These are phyloP conservation scores for Gaeumannomyces sp. DNA, from an alignment of 2,329 filamentous ascomycete genomes.

Conservation along the genomic window DNA sequence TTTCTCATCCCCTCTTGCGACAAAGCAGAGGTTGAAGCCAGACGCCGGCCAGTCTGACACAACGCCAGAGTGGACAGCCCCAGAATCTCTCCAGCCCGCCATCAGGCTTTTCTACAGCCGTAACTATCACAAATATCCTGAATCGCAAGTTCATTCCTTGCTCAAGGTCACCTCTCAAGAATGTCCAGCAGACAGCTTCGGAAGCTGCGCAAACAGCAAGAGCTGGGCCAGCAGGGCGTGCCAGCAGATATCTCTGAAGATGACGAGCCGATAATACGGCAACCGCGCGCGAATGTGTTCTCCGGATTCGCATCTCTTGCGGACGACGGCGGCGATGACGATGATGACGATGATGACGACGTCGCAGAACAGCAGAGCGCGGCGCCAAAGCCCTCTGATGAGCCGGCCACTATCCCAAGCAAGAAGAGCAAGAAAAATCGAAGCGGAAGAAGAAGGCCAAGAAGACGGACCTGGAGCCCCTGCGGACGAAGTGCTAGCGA, in stretches of 20 bases:
- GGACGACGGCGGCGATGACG: slow-evolving; percentile 34
- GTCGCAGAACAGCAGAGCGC: slow-evolving; percentile 16
- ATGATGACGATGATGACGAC: slow-evolving; percentile 30
- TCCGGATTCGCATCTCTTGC: slow-evolving; percentile 44
- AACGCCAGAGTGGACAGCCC: not conserved
- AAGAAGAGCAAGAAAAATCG: slow-evolving; percentile 31
- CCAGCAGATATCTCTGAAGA: slow-evolving; percentile 21
- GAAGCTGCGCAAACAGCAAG: slow-evolving; percentile 45
- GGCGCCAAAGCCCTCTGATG: slow-evolving; percentile 19
- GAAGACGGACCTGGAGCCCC: slow-evolving; percentile 2
- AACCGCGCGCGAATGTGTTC: slow-evolving; percentile 41
- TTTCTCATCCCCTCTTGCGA: not conserved
- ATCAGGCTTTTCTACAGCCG: too few relatives aligned
- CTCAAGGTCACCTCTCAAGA: slow-evolving; percentile 7
- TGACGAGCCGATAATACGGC: slow-evolving; percentile 26
- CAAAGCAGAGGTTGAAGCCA: not conserved
- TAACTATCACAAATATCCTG: too few relatives aligned
- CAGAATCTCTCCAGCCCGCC: not conserved
- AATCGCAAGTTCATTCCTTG: not conserved
- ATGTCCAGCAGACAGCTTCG: slow-evolving; percentile 49
- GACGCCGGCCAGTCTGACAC: not conserved
- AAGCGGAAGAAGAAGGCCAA: slow-evolving; percentile 23
- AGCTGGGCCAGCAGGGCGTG: slow-evolving; percentile 32
- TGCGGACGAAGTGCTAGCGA: slow-evolving; percentile 1
- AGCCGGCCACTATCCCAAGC: slow-evolving; percentile 16